Conservation (phyloP, 495 filamentous ascomycete species). For the Tricharina praecox region DNA sequence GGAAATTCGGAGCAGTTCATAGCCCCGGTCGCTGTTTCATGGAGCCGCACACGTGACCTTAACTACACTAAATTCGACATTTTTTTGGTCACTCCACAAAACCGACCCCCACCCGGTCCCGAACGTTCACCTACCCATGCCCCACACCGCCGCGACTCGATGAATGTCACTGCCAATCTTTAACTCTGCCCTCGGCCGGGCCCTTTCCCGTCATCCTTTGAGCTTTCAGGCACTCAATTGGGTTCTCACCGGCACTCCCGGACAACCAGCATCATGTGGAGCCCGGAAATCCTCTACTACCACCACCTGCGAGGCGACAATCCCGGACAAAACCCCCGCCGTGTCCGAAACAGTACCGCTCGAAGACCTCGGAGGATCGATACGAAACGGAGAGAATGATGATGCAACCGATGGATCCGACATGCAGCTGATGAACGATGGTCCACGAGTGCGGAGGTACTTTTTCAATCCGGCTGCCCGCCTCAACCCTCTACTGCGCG, state of each 20-base stretch:
- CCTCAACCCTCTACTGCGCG: constrained; percentile 9
- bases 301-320: too few relatives aligned
- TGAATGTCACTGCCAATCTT: constrained; percentile 26
- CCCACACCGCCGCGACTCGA: constrained; percentile 2
- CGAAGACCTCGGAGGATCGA: background rate
- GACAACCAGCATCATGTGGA: background rate
- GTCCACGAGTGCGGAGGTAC: too few relatives aligned
- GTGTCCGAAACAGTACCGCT: background rate
- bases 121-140: background rate
- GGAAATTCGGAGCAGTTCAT: background rate
- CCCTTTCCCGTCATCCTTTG: constrained; percentile 9
- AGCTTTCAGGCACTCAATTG: constrained; percentile 1
- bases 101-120: background rate
- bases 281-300: background rate
- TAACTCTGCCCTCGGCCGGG: constrained; percentile 15
- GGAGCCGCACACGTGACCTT: constrained; percentile 1
- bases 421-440: too few relatives aligned
- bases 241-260: too few relatives aligned
- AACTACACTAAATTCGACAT: too few relatives aligned
- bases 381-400: background rate
- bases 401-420: background rate
- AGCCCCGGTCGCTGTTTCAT: background rate
- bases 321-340: background rate
- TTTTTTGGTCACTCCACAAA: background rate
- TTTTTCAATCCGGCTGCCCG: too few relatives aligned